Evolutionary conservation across 2,329 filamentous ascomycete species (phyloP).

Genomic region (Allantophomopsis cytisporea): DNA sequence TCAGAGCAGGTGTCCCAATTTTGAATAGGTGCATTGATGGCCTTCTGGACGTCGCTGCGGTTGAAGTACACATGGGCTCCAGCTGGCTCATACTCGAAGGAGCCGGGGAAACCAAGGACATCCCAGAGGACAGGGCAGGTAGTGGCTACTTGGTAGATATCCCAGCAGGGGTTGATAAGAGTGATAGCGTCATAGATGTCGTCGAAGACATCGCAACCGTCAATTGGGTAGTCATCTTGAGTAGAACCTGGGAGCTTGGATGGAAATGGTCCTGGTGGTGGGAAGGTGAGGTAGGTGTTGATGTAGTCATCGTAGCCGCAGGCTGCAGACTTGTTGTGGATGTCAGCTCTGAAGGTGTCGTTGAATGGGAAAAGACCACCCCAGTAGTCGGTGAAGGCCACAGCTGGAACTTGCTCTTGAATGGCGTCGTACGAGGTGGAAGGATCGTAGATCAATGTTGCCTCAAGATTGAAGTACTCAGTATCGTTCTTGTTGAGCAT

Average conservation of each 20-base stretch:
- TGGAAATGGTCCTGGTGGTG: constrained; percentile 48
- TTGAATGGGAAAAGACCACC: constrained; percentile 48
- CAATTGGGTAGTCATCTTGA: constrained; percentile 19
- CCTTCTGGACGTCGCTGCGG: constrained; percentile 42
- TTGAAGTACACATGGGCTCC: constrained; percentile 52
- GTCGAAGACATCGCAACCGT: constrained; percentile 43
- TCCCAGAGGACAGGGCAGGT: constrained; percentile 62
- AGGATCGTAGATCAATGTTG: constrained; percentile 63
- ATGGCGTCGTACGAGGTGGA: constrained; percentile 37
- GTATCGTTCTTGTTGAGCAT: constrained; percentile 50
- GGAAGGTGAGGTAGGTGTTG: constrained; percentile 51
- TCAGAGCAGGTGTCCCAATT: constrained; percentile 41
- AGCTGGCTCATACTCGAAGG: constrained; percentile 45
- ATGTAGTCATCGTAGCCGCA: constrained; percentile 53
- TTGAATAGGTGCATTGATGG: constrained; percentile 59
- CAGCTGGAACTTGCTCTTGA: constrained; percentile 31
- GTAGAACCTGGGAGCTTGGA: constrained; percentile 26
- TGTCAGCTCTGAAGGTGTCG: constrained; percentile 34
- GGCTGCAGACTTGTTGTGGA: constrained; percentile 34
- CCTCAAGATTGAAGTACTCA: constrained; percentile 51
- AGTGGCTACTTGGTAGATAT: constrained; percentile 59
- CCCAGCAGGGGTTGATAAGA: constrained; percentile 63
- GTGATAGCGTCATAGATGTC: constrained; percentile 38
- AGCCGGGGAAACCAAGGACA: constrained; percentile 55
- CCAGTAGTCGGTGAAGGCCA: constrained; percentile 49